phyloP scores from a whole-genome alignment of 2,329 filamentous ascomycete species.

The Ophiostoma perfectum region DNA sequence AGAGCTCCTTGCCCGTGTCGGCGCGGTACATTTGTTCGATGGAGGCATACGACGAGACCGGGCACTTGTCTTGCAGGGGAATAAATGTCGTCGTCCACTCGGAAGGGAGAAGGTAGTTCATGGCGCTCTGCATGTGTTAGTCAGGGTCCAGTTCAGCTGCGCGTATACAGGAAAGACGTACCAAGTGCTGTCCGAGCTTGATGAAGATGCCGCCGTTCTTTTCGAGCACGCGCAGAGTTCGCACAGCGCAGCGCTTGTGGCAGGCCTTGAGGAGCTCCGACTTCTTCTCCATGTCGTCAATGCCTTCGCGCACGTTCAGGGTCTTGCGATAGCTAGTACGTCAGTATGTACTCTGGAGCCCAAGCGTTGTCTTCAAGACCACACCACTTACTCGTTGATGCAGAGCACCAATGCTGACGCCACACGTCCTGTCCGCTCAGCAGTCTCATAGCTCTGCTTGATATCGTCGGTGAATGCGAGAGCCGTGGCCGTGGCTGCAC shows the following conservation, averaged over 20 bases:
- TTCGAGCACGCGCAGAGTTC: slow-evolving; percentile 81
- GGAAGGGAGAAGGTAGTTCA: slow-evolving; percentile 85
- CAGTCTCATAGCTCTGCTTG: slow-evolving; percentile 68
- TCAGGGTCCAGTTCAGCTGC: background rate
- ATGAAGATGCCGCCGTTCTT: slow-evolving; percentile 98
- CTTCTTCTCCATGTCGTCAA: slow-evolving; percentile 58
- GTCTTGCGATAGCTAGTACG: slow-evolving; percentile 72
- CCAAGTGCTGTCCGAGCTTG: slow-evolving; percentile 90
- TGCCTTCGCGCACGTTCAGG: slow-evolving; percentile 62
- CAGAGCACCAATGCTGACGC: slow-evolving; percentile 67
- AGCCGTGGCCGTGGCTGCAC: slow-evolving; percentile 40
- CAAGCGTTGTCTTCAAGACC: too few relatives aligned
- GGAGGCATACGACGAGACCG: slow-evolving; percentile 81
- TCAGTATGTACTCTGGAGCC: background rate
- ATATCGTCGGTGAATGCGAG: slow-evolving; percentile 62
- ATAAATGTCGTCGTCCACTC: slow-evolving; percentile 97
- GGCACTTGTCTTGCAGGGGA: slow-evolving; percentile 91
- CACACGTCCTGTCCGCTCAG: slow-evolving; percentile 73
- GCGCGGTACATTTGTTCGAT: slow-evolving; percentile 79
- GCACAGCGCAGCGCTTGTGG: slow-evolving; percentile 85
- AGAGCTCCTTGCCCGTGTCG: slow-evolving; percentile 74
- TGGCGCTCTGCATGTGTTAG: slow-evolving; percentile 59
- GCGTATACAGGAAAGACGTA: slow-evolving; percentile 31
- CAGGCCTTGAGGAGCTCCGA: slow-evolving; percentile 70
- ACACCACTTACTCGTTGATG: slow-evolving; percentile 69